phyloP scores from a whole-genome alignment of 352 stramenopile species.

The Globisporangium lucens region DNA sequence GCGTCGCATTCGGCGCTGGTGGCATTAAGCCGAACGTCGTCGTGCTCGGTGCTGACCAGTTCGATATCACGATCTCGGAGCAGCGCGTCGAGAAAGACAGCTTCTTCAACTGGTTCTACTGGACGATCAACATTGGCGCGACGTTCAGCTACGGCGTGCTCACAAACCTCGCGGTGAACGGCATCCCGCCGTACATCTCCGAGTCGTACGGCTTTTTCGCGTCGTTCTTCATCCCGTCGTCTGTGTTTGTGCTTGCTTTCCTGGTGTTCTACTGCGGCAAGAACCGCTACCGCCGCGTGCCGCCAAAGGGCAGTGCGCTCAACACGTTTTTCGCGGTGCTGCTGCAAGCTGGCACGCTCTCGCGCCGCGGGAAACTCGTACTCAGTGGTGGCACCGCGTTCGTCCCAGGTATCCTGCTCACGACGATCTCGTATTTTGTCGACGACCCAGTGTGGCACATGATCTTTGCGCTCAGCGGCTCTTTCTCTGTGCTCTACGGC shows the following conservation, averaged over 20 bases:
- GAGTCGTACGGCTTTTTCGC: constrained; percentile 85
- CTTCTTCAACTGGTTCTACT: constrained; percentile 96
- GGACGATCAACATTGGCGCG: constrained; percentile 90
- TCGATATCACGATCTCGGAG: constrained; percentile 63
- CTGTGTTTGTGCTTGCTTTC: constrained; percentile 77
- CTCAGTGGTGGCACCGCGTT: constrained; percentile 73
- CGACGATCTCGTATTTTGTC: constrained; percentile 80
- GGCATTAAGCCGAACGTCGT: constrained; percentile 81
- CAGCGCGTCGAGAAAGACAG: constrained; percentile 80
- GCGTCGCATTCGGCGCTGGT: constrained; percentile 63
- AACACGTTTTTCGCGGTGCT: constrained; percentile 71
- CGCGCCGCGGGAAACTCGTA: constrained; percentile 60
- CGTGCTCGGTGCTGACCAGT: constrained; percentile 77
- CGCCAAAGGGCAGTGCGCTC: constrained; percentile 76
- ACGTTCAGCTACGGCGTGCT: constrained; percentile 90
- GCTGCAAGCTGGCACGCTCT: constrained; percentile 51
- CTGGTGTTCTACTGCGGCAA: constrained; percentile 78
- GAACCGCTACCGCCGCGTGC: constrained; percentile 56
- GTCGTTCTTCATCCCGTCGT: constrained; percentile 83
- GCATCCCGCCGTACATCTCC: constrained; percentile 78
- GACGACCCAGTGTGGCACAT: constrained; percentile 55
- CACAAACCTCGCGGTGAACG: constrained; percentile 89
- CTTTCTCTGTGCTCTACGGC: constrained; percentile 57
- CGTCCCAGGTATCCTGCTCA: constrained; percentile 69
- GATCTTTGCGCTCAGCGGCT: constrained; percentile 48